Percentiles rank a stretch among this genome's conserved stretches.
Conservation (phyloP, 2,329 filamentous ascomycete genomes). For the Aspergillus amoenus region DNA sequence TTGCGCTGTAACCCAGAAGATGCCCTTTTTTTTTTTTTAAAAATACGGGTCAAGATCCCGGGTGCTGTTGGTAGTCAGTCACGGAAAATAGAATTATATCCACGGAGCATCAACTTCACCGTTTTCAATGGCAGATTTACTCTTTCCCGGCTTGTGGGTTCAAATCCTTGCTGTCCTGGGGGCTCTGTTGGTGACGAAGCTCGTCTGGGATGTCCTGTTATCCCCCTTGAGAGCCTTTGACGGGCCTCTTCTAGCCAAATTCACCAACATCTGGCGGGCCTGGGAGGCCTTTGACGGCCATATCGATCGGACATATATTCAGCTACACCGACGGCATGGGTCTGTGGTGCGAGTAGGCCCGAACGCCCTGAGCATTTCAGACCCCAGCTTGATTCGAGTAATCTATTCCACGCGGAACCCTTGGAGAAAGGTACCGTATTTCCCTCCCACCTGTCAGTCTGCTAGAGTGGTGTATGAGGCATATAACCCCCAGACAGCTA, state of each 20-base stretch:
- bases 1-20: not conserved
- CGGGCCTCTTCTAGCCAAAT: constrained; percentile 8
- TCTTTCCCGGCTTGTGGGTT: constrained; percentile 1
- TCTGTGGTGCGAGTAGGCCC: constrained; percentile 73
- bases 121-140: constrained; percentile 1
- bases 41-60: not conserved
- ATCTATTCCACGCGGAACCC: constrained; percentile 77
- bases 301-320: constrained; percentile 8
- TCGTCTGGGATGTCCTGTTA: constrained; percentile 2
- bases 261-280: constrained; percentile 13
- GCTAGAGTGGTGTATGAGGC: too few relatives aligned
- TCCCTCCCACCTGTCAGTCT: not conserved
- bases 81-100: not conserved
- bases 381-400: constrained; percentile 68
- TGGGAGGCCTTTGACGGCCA: constrained; percentile 8
- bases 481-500: not conserved
- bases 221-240: constrained; percentile 8
- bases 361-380: constrained; percentile 70
- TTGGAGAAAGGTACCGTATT: constrained; percentile 26
- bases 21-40: not conserved
- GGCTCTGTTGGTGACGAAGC: not conserved
- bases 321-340: constrained; percentile 68
- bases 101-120: not conserved
- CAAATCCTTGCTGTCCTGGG: constrained; percentile 1
- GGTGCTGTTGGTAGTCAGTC: not conserved